Evolutionary conservation across 192 early-diverging fungal species (phyloP), one percentile per base, ranked within the genome.

Genomic region (Coemansia sp.): DNA sequence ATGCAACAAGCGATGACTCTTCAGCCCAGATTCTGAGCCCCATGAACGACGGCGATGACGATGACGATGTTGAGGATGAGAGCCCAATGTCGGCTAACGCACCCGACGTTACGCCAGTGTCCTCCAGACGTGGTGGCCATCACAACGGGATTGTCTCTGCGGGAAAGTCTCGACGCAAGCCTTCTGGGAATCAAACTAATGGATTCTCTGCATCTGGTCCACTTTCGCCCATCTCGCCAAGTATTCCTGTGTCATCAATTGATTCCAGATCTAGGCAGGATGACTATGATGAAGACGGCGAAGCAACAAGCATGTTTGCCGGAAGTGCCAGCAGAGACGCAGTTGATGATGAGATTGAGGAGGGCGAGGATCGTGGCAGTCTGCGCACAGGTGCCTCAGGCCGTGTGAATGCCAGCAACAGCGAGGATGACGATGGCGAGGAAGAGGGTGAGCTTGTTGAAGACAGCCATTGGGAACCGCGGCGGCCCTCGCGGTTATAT

Each of bases 361-460:
- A 56, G 7, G 65, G 42, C 64, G 64, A 66, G 39, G 64, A 59
- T 43, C 40, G 64, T 16, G 17, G 64, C 9, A n/a, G 41, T 10
- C 13, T 38, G 39, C 50, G 39, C 20, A 40, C 48, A 40, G 32
- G 32, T n/a, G 39, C 57, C 7, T 38, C 57, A 5, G 57, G 2
- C 32, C 37, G 25, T 10, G 32, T 56, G 25, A 56, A 56, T 12
- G 38, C 2, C 12, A 56, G 55, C 16, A 56, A 63, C 39, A 46
- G 48, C 20, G 59, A 61, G 13, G 68, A 56, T 5, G 51, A 55
- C 4, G 67, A 69, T 17, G 67, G 69, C 37, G 73, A 72, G 32
- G 78, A 81, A 43, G 78, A 81, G 61, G 78, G 78, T 40, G 78
- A 81, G 67, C 64, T 81, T 19, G 69, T 81, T 5, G 78, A 74